A percentile compares a stretch with the other conserved stretches of the same genome.
Evolutionary conservation across 768 basidiomycete species (phyloP).

Genomic region (Filobasidium wieringae): DNA sequence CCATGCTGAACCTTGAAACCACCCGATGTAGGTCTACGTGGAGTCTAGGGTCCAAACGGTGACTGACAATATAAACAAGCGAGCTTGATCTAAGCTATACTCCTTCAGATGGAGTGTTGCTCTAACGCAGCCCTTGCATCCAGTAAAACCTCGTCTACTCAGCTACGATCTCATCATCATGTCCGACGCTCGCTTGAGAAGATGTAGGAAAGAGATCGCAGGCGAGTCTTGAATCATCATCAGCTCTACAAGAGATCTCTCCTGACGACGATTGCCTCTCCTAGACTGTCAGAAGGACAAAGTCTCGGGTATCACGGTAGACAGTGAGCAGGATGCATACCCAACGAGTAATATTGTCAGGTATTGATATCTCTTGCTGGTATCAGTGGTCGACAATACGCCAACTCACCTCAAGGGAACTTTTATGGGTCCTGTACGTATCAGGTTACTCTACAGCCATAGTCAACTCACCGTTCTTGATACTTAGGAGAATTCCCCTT

Average conservation of each 20-base stretch:
- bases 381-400: slow-evolving; percentile 61
- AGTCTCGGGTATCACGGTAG: slow-evolving; percentile 71
- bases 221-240: slow-evolving; percentile 41
- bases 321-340: slow-evolving; percentile 37
- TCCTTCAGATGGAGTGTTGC: no score
- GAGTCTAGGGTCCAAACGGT: no score
- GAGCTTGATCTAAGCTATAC: no score
- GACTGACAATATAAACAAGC: no score
- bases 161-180: slow-evolving; percentile 18
- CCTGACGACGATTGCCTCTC: neutral
- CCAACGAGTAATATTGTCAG: no score
- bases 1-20: no score
- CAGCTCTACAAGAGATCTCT: neutral
- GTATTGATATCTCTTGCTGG: neutral
- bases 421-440: slow-evolving; percentile 64
- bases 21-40: no score
- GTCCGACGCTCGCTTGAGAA: slow-evolving; percentile 79
- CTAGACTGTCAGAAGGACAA: slow-evolving; percentile 92
- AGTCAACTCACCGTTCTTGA: neutral
- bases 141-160: no score
- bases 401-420: slow-evolving; percentile 85
- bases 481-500: slow-evolving; percentile 62
- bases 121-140: no score
- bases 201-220: slow-evolving; percentile 88
- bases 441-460: neutral